A percentile compares a stretch with the other conserved stretches of the same genome.
Conservation (phyloP, 2,329 filamentous ascomycete genomes). For the Pseudogymnoascus verrucosus region DNA sequence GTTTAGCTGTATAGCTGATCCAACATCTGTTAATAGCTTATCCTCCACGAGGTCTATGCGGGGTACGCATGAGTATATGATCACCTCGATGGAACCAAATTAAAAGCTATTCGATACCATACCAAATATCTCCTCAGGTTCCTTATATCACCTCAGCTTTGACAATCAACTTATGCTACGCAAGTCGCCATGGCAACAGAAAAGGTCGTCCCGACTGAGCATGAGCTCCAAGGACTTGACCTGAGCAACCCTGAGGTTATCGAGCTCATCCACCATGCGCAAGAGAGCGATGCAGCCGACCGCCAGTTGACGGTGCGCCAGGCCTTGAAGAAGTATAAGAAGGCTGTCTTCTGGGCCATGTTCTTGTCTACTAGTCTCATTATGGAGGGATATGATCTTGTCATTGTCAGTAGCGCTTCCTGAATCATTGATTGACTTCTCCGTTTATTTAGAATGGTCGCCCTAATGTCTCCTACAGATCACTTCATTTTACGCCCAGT, state of each 20-base stretch:
- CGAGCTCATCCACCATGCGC: conserved; percentile 16
- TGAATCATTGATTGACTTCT: background rate
- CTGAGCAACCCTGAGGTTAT: conserved; percentile 11
- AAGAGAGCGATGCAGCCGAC: conserved; percentile 14
- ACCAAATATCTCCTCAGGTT: background rate
- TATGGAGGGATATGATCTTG: conserved; percentile 13
- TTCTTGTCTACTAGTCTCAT: conserved; percentile 13
- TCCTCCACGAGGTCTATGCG: background rate
- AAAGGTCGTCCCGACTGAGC: conserved; percentile 15
- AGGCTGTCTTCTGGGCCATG: conserved; percentile 15
- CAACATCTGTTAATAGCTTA: background rate
- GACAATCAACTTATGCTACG: background rate
- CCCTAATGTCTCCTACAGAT: conserved; percentile 10
- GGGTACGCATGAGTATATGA: conserved; percentile 14
- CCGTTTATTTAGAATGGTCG: background rate
- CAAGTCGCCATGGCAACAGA: conserved; percentile 5
- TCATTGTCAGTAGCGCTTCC: conserved; percentile 9
- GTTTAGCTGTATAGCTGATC: background rate
- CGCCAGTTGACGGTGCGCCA: conserved; percentile 11
- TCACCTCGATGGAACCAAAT: conserved; percentile 11
- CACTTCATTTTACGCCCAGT: conserved; percentile 14
- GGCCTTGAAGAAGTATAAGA: conserved; percentile 15
- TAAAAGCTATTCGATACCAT: background rate
- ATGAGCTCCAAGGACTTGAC: conserved; percentile 14
- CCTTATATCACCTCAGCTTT: background rate